phyloP scores from a whole-genome alignment of 768 basidiomycete genomes.

The Strobilomyces confusus region DNA sequence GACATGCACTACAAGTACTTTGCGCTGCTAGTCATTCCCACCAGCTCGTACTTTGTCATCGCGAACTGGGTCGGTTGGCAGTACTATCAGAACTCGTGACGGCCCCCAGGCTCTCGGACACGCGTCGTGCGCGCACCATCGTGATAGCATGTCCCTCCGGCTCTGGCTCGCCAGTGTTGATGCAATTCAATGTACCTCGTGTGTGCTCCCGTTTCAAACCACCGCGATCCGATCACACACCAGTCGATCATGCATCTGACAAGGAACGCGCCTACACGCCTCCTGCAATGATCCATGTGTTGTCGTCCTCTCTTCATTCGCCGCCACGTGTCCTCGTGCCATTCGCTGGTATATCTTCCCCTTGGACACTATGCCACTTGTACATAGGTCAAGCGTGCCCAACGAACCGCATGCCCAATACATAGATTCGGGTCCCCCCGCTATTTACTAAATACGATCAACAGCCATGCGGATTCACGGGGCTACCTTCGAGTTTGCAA shows the following conservation, averaged over 20 bases:
- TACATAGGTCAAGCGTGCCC: constrained; percentile 11
- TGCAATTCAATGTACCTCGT: constrained; percentile 24
- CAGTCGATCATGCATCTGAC: constrained; percentile 10
- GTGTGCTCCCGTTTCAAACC: constrained; percentile 11
- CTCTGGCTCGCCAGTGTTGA: constrained; percentile 2
- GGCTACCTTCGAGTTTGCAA: constrained; percentile 5
- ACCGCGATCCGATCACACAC: constrained; percentile 19
- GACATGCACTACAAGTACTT: constrained; percentile 95
- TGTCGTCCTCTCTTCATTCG: constrained; percentile 1
- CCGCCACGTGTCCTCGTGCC: constrained; percentile 12
- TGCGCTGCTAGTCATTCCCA: constrained; percentile 71
- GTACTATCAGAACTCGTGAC: constrained; percentile 86
- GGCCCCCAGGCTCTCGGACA: neutral
- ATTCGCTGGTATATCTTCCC: neutral
- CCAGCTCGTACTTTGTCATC: constrained; percentile 84
- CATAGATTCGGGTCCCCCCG: constrained; percentile 16
- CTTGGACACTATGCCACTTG: neutral
- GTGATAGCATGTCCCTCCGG: constrained; percentile 6
- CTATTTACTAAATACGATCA: constrained; percentile 14
- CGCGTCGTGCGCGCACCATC: neutral
- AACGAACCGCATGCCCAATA: constrained; percentile 12
- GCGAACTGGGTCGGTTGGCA: constrained; percentile 99
- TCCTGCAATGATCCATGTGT: constrained; percentile 23
- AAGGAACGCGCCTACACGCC: constrained; percentile 15
- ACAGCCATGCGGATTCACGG: constrained; percentile 1